A percentile compares a stretch with the other conserved stretches of the same genome.
phyloP scores from a whole-genome alignment of 345 rosid genomes.

The Lepidium africanum region DNA sequence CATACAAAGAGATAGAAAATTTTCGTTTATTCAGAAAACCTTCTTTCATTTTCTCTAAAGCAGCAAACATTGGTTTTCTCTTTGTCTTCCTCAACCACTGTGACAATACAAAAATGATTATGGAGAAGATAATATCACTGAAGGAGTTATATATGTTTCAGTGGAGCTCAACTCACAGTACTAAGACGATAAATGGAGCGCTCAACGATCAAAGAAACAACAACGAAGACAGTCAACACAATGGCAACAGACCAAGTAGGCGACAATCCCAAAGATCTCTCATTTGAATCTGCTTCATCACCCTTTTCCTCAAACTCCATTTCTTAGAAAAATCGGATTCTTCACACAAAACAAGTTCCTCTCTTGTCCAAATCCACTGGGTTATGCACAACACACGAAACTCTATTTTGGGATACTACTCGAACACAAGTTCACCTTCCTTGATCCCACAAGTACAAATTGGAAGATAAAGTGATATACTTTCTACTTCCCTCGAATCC shows the following conservation, averaged over 20 bases:
- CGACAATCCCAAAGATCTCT: conserved; percentile 69
- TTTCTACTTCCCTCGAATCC: neutral
- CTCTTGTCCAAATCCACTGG: neutral
- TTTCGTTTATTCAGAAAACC: conserved; percentile 28
- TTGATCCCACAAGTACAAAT: neutral
- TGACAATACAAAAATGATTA: conserved; percentile 7
- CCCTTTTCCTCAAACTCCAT: conserved; percentile 25
- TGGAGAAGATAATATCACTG: neutral
- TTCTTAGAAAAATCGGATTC: neutral
- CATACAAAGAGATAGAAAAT: neutral
- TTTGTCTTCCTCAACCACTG: conserved; percentile 83
- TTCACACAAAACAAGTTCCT: neutral
- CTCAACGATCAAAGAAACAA: conserved; percentile 78
- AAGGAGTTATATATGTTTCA: neutral
- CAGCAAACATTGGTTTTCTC: conserved; percentile 72
- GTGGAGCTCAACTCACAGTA: conserved; percentile 39
- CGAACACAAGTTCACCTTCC: neutral
- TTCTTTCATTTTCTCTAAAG: conserved; percentile 95
- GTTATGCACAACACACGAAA: neutral
- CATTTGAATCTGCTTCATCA: conserved; percentile 24
- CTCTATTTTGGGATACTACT: neutral
- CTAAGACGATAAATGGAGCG: conserved; percentile 74
- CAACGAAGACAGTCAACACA: conserved; percentile 75
- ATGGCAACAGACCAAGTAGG: conserved; percentile 99
- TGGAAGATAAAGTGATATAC: too few species aligned